phyloP scores from a whole-genome alignment of 345 rosid species.

The Salix purpurea region DNA sequence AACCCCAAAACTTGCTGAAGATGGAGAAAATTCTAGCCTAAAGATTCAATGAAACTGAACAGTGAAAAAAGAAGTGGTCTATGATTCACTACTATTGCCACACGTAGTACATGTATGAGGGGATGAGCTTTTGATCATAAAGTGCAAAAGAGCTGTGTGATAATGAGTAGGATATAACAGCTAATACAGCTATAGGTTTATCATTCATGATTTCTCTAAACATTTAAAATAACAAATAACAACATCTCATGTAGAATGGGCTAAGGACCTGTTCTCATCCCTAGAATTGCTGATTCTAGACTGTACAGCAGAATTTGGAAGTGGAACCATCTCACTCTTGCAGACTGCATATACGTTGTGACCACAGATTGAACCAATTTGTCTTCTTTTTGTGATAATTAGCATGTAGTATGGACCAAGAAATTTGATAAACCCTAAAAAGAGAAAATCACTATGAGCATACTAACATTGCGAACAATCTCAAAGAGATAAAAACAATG shows the following conservation, averaged over 20 bases:
- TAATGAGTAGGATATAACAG: not conserved
- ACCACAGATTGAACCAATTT: constrained; percentile 85
- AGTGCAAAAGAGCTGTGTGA: not conserved
- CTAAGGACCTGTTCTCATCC: constrained; percentile 74
- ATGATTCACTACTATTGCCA: not conserved
- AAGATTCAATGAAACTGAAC: not conserved
- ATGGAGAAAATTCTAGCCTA: not conserved
- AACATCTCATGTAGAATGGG: constrained; percentile 14
- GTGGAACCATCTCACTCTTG: constrained; percentile 68
- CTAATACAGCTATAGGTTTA: constrained; percentile 12
- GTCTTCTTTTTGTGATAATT: constrained; percentile 81
- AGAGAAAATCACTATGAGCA: constrained; percentile 8
- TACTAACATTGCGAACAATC: not conserved
- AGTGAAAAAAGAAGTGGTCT: not conserved
- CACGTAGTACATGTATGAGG: not conserved
- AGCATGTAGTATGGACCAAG: constrained; percentile 97
- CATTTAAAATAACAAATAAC: not conserved
- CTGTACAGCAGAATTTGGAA: constrained; percentile 57
- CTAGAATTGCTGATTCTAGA: constrained; percentile 42
- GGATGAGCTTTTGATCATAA: not conserved
- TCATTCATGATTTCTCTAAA: constrained; percentile 4
- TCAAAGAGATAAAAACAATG: not conserved
- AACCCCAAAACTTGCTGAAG: not conserved
- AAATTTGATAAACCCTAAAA: constrained; percentile 82
- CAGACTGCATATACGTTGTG: constrained; percentile 77